Conservation (phyloP, 225 moss, liverwort and hornwort species). For the Asterella californica region DNA sequence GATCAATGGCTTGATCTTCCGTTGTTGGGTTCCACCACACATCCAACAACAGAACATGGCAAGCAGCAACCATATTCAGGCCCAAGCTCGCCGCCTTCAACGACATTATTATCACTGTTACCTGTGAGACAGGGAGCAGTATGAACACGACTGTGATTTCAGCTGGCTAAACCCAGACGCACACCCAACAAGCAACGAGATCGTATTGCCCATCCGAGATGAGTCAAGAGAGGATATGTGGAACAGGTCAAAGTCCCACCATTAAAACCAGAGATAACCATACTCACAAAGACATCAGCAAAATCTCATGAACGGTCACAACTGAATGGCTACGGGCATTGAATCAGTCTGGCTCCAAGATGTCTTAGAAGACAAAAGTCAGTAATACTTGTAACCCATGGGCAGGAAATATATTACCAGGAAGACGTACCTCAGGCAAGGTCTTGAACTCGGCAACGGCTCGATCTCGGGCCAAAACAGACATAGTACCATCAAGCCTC, state of each 20-base stretch:
- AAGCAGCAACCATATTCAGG: slow-evolving; percentile 97
- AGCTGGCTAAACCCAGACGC: background rate
- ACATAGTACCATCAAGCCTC: slow-evolving; percentile 98
- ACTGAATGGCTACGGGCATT: too few species aligned
- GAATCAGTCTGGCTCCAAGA: too few species aligned
- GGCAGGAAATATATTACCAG: background rate
- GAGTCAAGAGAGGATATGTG: too few species aligned
- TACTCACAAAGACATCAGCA: too few species aligned
- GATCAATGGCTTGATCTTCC: slow-evolving; percentile 98
- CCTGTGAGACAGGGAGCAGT: slow-evolving; percentile 43
- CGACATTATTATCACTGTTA: slow-evolving; percentile 98
- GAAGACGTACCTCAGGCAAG: slow-evolving; percentile 62
- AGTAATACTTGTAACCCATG: too few species aligned
- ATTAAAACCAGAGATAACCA: too few species aligned
- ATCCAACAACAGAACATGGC: slow-evolving; percentile 90
- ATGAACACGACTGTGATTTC: background rate
- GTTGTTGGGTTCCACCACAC: slow-evolving; percentile 99
- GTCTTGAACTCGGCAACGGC: slow-evolving; percentile 90
- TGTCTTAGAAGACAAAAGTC: too few species aligned
- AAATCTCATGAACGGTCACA: too few species aligned
- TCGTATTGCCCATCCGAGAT: too few species aligned
- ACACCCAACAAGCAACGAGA: background rate
- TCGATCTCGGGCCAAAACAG: slow-evolving; percentile 84
- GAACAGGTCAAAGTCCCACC: too few species aligned
- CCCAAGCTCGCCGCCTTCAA: slow-evolving; percentile 98